Conservation (phyloP, 2,329 filamentous ascomycete species). For the Colletotrichum sidae region DNA sequence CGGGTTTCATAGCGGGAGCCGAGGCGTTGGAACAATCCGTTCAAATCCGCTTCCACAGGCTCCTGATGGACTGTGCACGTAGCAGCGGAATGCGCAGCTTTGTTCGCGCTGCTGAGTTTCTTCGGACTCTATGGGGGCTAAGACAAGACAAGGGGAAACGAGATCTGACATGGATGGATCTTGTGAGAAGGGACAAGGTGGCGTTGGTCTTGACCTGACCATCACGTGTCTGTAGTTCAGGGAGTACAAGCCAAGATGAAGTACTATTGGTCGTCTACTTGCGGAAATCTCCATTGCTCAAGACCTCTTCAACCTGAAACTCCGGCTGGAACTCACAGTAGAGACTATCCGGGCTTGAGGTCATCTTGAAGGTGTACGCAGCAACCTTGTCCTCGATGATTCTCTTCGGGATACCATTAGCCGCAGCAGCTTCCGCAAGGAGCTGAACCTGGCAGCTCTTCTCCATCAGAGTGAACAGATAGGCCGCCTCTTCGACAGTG, state of each 20-base stretch:
- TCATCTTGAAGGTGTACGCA: slow-evolving; percentile 18
- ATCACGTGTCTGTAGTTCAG: not conserved
- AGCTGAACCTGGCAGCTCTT: slow-evolving; percentile 72
- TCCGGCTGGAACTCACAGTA: slow-evolving; percentile 39
- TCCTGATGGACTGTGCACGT: slow-evolving; percentile 11
- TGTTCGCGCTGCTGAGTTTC: slow-evolving; percentile 4
- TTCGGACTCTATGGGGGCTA: not conserved
- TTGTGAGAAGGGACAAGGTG: not conserved
- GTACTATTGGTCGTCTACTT: slow-evolving; percentile 12
- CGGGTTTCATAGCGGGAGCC: slow-evolving; percentile 31
- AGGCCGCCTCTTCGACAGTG: slow-evolving; percentile 80
- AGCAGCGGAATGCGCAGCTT: slow-evolving; percentile 32
- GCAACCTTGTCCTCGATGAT: not conserved
- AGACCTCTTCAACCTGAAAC: slow-evolving; percentile 35
- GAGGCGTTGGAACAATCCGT: slow-evolving; percentile 21
- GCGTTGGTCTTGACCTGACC: not conserved
- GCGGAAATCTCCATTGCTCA: slow-evolving; percentile 35
- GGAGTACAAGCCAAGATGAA: not conserved
- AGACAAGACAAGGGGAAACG: not conserved
- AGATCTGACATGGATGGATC: not conserved
- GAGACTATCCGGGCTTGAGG: slow-evolving; percentile 37
- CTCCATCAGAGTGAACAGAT: slow-evolving; percentile 75
- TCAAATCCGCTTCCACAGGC: slow-evolving; percentile 13
- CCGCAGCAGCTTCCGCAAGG: slow-evolving; percentile 63
- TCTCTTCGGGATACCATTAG: not conserved